These are phyloP conservation scores for Malassezia yamatoensis DNA, from an alignment of 1,284 basidiomycete species.

Conservation along the genomic window DNA sequence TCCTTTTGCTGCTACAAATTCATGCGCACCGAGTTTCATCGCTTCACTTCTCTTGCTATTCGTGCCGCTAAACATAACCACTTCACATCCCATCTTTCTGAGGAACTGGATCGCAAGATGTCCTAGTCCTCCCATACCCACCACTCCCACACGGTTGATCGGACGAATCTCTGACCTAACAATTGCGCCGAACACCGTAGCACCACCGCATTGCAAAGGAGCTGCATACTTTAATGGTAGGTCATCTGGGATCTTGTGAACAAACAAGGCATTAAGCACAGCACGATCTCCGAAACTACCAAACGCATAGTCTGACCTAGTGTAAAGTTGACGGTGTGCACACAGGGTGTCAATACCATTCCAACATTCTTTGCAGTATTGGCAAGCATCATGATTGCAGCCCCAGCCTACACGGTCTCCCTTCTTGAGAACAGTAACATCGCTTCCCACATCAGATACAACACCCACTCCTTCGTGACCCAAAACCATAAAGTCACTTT, in stretches of 20 bases:
- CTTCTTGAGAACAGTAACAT: slow-evolving; percentile 28
- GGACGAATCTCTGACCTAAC: slow-evolving; percentile 43
- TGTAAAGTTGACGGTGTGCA: slow-evolving; percentile 31
- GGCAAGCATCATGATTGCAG: slow-evolving; percentile 36
- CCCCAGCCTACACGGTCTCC: slow-evolving; percentile 43
- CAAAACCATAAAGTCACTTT: slow-evolving; percentile 28
- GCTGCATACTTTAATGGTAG: slow-evolving; percentile 36
- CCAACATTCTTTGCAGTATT: slow-evolving; percentile 34
- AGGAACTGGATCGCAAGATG: slow-evolving; percentile 48
- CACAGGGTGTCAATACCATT: slow-evolving; percentile 37
- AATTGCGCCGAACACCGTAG: slow-evolving; percentile 48
- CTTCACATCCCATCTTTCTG: slow-evolving; percentile 47
- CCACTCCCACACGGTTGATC: slow-evolving; percentile 48
- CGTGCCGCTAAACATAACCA: slow-evolving; percentile 46
- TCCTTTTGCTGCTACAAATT: slow-evolving; percentile 43
- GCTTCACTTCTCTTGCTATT: slow-evolving; percentile 47
- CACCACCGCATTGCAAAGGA: slow-evolving; percentile 50
- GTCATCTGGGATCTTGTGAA: slow-evolving; percentile 35
- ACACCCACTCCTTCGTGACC: slow-evolving; percentile 44
- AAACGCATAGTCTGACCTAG: slow-evolving; percentile 26
- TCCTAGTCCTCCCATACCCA: slow-evolving; percentile 50
- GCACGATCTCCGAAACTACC: slow-evolving; percentile 38
- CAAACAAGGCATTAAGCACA: slow-evolving; percentile 34
- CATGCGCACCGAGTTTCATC: slow-evolving; percentile 48
- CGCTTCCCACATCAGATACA: slow-evolving; percentile 32